A percentile compares a stretch with the other conserved stretches of the same genome.
These are phyloP conservation scores for Parastagonospora nodorum DNA, from an alignment of 2,329 filamentous ascomycete genomes.

Conservation along the genomic window DNA sequence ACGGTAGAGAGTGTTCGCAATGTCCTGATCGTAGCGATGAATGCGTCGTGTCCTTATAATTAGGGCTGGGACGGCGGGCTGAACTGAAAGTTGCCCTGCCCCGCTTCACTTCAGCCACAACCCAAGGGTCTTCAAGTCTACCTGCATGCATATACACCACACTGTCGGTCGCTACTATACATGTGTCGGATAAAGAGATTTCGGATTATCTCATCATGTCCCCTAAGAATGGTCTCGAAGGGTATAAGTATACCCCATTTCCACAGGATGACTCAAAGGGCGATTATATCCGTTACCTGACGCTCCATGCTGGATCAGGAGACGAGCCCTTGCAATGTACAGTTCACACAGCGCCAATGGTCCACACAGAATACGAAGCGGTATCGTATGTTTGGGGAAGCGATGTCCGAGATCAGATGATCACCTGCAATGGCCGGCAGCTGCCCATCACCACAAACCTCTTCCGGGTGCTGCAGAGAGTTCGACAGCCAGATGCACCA, in stretches of 20 bases:
- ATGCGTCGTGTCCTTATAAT: no score
- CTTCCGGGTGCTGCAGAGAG: constrained; percentile 5
- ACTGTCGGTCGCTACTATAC: no score
- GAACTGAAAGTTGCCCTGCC: no score
- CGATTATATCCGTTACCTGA: constrained; percentile 5
- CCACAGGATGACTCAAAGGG: neutral
- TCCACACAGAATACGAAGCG: constrained; percentile 11
- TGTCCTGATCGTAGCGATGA: no score
- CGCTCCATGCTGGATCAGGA: constrained; percentile 2
- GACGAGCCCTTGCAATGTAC: constrained; percentile 10
- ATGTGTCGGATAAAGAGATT: no score
- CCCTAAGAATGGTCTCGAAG: neutral
- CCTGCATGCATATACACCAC: no score
- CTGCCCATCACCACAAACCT: constrained; percentile 12
- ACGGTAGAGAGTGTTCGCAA: no score
- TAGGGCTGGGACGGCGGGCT: no score
- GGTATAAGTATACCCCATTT: constrained; percentile 7
- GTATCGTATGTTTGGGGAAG: constrained; percentile 19
- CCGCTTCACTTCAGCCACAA: no score
- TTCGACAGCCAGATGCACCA: constrained; percentile 4
- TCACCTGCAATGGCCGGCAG: constrained; percentile 6
- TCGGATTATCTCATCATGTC: neutral
- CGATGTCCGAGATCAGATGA: constrained; percentile 2
- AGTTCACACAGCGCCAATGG: constrained; percentile 5
- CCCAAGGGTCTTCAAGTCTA: no score